Evolutionary conservation across 225 moss, liverwort and hornwort species (phyloP).

Genomic region (Anthoceros angustus): DNA sequence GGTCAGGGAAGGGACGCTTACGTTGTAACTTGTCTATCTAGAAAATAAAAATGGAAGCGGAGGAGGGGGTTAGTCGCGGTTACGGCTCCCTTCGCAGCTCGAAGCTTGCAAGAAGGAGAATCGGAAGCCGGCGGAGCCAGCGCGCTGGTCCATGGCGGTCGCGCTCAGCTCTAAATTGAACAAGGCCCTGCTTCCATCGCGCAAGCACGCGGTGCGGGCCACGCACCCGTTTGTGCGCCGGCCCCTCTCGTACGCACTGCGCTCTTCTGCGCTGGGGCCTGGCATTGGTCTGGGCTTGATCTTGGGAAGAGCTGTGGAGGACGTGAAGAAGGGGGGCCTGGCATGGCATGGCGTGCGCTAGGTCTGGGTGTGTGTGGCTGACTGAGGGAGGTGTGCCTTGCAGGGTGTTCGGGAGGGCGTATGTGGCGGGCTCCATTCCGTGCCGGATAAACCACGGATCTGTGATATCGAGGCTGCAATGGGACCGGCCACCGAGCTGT

Average conservation of each 20-base stretch:
- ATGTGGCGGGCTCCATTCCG: slow-evolving; percentile 11
- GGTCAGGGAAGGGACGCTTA: no score
- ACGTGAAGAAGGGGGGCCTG: background rate
- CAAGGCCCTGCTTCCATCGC: background rate
- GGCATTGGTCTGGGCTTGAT: no score
- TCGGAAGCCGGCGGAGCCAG: background rate
- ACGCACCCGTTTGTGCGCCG: slow-evolving; percentile 3
- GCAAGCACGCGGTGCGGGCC: slow-evolving; percentile 3
- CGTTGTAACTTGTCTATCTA: no score
- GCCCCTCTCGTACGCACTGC: background rate
- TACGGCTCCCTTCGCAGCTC: background rate
- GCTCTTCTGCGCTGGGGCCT: no score
- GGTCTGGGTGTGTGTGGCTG: background rate
- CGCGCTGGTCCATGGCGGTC: slow-evolving; percentile 4
- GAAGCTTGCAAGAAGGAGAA: background rate
- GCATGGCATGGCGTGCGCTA: background rate
- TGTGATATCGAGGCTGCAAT: slow-evolving; percentile 13
- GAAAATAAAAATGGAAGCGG: no score
- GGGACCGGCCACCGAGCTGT: slow-evolving; percentile 12
- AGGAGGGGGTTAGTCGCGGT: background rate
- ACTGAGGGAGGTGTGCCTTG: background rate
- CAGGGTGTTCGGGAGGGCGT: slow-evolving; percentile 12
- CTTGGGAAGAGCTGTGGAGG: no score
- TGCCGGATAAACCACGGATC: slow-evolving; percentile 15
- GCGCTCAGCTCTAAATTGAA: background rate